Conservation (phyloP, 179 eudicot species). For the Nepenthes alata region DNA sequence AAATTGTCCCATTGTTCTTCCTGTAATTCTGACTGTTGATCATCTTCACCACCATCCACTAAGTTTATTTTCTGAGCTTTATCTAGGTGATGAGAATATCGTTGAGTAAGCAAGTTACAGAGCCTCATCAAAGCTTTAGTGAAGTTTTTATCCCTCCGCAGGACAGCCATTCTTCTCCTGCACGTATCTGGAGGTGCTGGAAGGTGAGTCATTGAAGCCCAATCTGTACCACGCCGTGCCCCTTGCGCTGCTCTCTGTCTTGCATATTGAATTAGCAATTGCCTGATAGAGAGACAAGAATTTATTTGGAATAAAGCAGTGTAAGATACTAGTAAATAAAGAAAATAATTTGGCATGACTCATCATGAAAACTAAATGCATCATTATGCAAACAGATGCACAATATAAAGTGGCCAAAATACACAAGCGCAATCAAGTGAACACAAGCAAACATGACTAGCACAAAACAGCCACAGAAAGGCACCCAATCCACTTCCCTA, state of each 20-base stretch:
- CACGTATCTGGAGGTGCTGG: constrained; percentile 65
- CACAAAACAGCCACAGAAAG: no score
- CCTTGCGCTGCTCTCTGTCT: constrained; percentile 80
- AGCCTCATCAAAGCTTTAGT: constrained; percentile 64
- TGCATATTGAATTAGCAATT: constrained; percentile 62
- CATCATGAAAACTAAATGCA: background rate
- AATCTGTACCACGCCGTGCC: constrained; percentile 60
- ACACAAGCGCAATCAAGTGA: background rate
- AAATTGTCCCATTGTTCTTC: constrained; percentile 66
- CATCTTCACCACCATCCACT: constrained; percentile 12
- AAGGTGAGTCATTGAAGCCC: constrained; percentile 58
- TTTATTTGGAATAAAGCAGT: no score
- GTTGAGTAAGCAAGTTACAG: constrained; percentile 60
- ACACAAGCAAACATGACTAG: background rate
- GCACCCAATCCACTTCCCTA: background rate
- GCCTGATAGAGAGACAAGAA: constrained; percentile 32
- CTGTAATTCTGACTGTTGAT: constrained; percentile 17
- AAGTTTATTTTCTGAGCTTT: constrained; percentile 19
- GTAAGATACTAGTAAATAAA: background rate
- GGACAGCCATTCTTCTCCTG: constrained; percentile 62
- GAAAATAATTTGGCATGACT: background rate
- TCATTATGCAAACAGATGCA: background rate
- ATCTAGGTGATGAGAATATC: constrained; percentile 51
- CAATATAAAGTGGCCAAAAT: background rate
- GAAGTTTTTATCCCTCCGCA: constrained; percentile 37